phyloP scores from a whole-genome alignment of 805 yeast species.

The Metschnikowia sp. region DNA sequence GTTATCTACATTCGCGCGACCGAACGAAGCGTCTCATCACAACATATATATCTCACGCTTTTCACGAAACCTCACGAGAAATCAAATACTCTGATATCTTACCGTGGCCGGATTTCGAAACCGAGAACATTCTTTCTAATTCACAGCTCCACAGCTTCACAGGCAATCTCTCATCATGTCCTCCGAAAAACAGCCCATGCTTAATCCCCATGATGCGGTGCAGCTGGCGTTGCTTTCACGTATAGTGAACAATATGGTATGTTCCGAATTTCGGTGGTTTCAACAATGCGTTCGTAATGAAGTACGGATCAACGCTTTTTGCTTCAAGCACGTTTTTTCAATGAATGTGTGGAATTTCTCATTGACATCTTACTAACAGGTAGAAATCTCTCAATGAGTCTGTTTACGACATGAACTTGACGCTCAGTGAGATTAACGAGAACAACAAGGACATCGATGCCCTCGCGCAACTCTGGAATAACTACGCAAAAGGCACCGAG shows the following conservation, averaged over 20 bases:
- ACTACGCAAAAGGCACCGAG: constrained; percentile 65
- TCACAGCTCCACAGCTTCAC: not conserved
- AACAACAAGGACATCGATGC: constrained; percentile 68
- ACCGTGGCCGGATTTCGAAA: no score
- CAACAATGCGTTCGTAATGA: no score
- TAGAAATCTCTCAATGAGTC: constrained; percentile 73
- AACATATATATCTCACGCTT: no score
- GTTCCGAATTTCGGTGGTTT: constrained; percentile 23
- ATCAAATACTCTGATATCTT: no score
- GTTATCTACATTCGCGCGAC: no score
- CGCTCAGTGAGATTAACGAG: constrained; percentile 57
- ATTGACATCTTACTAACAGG: constrained; percentile 11
- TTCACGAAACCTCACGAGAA: no score
- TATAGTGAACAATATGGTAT: constrained; percentile 70
- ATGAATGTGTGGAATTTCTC: not conserved
- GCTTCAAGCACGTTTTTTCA: no score
- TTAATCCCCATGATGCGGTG: constrained; percentile 81
- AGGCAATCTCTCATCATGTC: not conserved
- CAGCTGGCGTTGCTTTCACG: constrained; percentile 74
- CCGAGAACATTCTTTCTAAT: not conserved
- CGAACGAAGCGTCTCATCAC: no score
- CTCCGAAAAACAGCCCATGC: constrained; percentile 42
- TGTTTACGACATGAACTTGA: constrained; percentile 58
- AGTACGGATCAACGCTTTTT: no score
- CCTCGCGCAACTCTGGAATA: constrained; percentile 76